Evolutionary conservation across 2,329 filamentous ascomycete species (phyloP).

Genomic region (Colletotrichum eremochloae): DNA sequence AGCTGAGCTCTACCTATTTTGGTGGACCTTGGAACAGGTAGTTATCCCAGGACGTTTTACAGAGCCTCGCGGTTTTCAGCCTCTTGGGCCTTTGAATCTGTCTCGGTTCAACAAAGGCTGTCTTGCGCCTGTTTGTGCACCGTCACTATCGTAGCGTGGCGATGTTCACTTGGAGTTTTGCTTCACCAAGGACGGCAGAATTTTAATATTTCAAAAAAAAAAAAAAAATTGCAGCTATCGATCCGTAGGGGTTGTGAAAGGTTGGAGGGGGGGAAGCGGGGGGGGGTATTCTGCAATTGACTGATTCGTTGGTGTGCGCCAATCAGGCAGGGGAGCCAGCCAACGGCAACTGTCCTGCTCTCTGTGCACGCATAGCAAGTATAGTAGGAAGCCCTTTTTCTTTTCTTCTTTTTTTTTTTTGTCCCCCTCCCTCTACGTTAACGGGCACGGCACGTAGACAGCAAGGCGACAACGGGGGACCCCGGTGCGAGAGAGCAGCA

Average conservation of each 20-base stretch:
- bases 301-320: slow-evolving; percentile 1
- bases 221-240: not conserved
- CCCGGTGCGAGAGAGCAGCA: not conserved
- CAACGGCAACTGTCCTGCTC: not conserved
- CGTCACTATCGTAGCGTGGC: slow-evolving; percentile 4
- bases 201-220: not conserved
- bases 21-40: not conserved
- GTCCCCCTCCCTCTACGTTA: not conserved
- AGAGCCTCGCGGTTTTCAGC: not conserved
- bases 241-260: slow-evolving; percentile 8
- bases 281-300: slow-evolving; percentile 5
- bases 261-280: slow-evolving; percentile 6
- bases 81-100: not conserved
- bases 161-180: not conserved
- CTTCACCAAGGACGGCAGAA: not conserved
- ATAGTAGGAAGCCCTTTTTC: too few species aligned
- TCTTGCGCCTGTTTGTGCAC: not conserved
- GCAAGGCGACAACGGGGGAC: too few species aligned
- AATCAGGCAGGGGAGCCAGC: not conserved
- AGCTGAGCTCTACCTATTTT: not conserved
- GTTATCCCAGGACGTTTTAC: slow-evolving; percentile 5
- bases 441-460: not conserved
- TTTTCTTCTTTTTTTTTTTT: too few species aligned
- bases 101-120: not conserved
- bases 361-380: too few species aligned